Base-by-base conservation (phyloP, 768 basidiomycete genomes). In the Pleurotus sapidus region DNA sequence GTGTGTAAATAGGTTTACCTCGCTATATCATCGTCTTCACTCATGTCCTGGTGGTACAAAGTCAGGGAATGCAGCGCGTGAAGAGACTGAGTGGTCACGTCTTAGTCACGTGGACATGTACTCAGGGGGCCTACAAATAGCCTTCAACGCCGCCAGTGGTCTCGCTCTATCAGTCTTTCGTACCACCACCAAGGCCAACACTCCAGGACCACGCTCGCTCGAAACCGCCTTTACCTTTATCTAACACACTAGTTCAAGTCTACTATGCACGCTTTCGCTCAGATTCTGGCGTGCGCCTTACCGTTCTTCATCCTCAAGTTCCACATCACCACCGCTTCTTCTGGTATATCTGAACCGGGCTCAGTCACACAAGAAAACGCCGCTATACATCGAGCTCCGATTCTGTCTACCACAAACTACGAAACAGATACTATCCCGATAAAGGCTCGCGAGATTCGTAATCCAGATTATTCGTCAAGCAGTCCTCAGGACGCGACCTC, bases 1-100 rank as follows among this genome's bases (percentile, higher is more conserved):
- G 43, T 25, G 4, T n/a, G 14, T 24, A n/a, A 30, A 4, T 2
- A 2, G 49, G 56, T 55, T 42, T 34, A 72, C 71, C 70, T 72
- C n/a, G 67, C 70, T n/a, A 72, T 51, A 56, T 72, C 72, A 7
- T 66, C 67, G 25, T 72, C 71, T 39, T 68, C 70, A 27, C 48
- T 45, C 51, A 53, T 53, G 18, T n/a, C 27, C 3, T 18, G 15
- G 8, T 27, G 24, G 17, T 50, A n/a, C n/a, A n/a, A n/a, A n/a
- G n/a, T n/a, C n/a, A n/a, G n/a, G n/a, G n/a, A n/a, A 4, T 30
- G 49, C 9, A 15, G n/a, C n/a, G 24, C 17, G n/a, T 27, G 14
- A n/a, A 15, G 49, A n/a, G n/a, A n/a, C n/a, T n/a, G n/a, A n/a
- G n/a, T n/a, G 11, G 15, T 11, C 15, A 37, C 25, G 24, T 50